These are phyloP conservation scores for Mrakia gelida DNA, from an alignment of 768 basidiomycete genomes.

Conservation along the genomic window DNA sequence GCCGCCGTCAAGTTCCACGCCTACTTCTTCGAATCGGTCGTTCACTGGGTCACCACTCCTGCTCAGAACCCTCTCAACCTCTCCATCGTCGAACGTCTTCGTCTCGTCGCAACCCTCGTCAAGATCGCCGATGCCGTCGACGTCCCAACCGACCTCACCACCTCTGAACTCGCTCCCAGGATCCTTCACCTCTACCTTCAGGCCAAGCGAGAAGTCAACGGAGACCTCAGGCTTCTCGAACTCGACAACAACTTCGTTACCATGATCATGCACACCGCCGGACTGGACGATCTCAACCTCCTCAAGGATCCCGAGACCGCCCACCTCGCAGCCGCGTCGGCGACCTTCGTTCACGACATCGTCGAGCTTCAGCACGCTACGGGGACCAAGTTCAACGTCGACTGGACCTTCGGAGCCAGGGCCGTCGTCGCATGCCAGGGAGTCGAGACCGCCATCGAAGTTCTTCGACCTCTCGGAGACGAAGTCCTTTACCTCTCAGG, in stretches of 20 bases:
- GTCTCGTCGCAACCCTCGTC: constrained; percentile 20
- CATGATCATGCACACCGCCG: constrained; percentile 34
- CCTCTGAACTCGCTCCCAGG: constrained; percentile 1
- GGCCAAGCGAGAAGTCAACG: constrained; percentile 32
- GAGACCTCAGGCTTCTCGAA: constrained; percentile 5
- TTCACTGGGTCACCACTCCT: constrained; percentile 27
- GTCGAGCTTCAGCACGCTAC: constrained; percentile 8
- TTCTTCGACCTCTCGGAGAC: constrained; percentile 4
- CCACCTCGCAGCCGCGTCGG: constrained; percentile 3
- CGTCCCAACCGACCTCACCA: constrained; percentile 9
- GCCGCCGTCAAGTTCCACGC: constrained; percentile 27
- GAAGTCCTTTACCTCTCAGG: constrained; percentile 10
- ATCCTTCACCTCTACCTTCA: constrained; percentile 30
- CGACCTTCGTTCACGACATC: constrained; percentile 22
- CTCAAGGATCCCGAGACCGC: not conserved
- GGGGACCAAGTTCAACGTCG: constrained; percentile 23
- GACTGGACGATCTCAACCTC: constrained; percentile 30
- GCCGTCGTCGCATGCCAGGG: constrained; percentile 27
- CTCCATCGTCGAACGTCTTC: constrained; percentile 17
- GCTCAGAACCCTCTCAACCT: not conserved
- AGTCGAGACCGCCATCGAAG: not conserved
- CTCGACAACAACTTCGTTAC: constrained; percentile 34
- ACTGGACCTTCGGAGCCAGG: constrained; percentile 14
- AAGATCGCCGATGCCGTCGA: not conserved
- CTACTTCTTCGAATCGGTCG: constrained; percentile 24